Percentiles rank a stretch among this genome's conserved stretches.
These are phyloP conservation scores for Rhodamnia argentea DNA, from an alignment of 345 rosid genomes.

Conservation along the genomic window DNA sequence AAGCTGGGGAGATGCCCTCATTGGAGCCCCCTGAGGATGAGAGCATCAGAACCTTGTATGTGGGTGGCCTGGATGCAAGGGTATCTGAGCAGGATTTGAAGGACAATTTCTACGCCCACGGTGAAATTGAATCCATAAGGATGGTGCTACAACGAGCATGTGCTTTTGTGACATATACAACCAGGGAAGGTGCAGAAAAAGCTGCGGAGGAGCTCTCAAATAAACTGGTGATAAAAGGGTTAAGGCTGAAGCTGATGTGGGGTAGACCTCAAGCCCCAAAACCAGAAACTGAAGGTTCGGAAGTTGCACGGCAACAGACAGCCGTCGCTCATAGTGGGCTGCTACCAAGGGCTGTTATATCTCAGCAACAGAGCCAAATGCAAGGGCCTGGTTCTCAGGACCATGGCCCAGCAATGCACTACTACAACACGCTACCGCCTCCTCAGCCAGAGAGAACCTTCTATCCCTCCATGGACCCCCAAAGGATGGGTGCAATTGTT, in stretches of 20 bases:
- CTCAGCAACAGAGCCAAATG: constrained; percentile 76
- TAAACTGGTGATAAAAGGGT: constrained; percentile 77
- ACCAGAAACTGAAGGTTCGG: constrained; percentile 60
- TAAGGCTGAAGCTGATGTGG: constrained; percentile 91
- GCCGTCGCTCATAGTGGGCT: constrained; percentile 62
- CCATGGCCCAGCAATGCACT: constrained; percentile 57
- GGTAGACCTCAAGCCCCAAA: constrained; percentile 86
- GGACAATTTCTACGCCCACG: constrained; percentile 84
- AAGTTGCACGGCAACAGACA: constrained; percentile 63
- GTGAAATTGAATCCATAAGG: constrained; percentile 80
- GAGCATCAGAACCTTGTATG: constrained; percentile 81
- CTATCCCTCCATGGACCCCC: constrained; percentile 98
- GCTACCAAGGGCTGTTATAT: constrained; percentile 76
- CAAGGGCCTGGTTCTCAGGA: constrained; percentile 25
- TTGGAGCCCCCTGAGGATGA: constrained; percentile 87
- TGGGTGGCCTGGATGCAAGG: constrained; percentile 84
- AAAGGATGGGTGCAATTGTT: constrained; percentile 86
- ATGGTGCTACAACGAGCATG: constrained; percentile 83
- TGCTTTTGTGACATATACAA: constrained; percentile 91
- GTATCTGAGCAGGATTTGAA: constrained; percentile 82
- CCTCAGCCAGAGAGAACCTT: constrained; percentile 60
- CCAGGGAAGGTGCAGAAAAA: constrained; percentile 95
- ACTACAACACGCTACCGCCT: constrained; percentile 65
- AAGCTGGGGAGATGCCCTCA: constrained; percentile 97
- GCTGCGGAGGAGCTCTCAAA: constrained; percentile 89